Evolutionary conservation across 208 protist species (phyloP), one percentile per base, ranked within the genome.

Genomic region (Acanthamoeba castellanii): DNA sequence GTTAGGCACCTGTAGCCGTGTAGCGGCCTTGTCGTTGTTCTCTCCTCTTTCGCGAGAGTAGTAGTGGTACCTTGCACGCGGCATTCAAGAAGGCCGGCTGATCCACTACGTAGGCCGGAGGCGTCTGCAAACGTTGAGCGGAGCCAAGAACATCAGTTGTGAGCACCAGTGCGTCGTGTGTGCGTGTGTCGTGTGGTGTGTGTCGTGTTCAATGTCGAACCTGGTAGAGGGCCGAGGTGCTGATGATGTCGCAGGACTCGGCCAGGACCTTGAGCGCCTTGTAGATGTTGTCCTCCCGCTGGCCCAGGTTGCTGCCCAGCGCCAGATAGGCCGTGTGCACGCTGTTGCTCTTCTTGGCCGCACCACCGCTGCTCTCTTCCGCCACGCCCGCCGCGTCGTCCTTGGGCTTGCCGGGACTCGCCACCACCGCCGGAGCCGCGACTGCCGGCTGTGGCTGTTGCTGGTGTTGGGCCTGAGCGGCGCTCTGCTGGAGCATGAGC

Each of bases 11-110:
- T 2, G n/a, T n/a, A n/a, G n/a, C n/a, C n/a, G n/a, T 37, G 37
- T 37, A 37, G 37, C 42, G 42, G 42, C 42, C 7, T 82, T 18
- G 14, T 34, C 3, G 20, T 22, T 50, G 72, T n/a, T 9, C 18
- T 47, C 45, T 25, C 22, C 59, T 66, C 59, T 20, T 2, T 45
- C 20, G 1, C 47, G 20, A 3, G 20, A 59, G 55, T 22, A 3
- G 55, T 22, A 16, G 92, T 18, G 2, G 94, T 34, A 95, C 82
- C 84, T 96, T 90, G 42, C 68, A 92, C 14, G 72, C 93, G 42
- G 88, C 87, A 74, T 96, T 96, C 3, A 93, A 68, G 57, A 96
- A 96, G 20, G 52, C 50, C 70, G 64, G 76, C 85, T 96, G 96
- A 11, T 96, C 91, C 18, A 57, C 52, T 9, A 90, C 92, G 47